Evolutionary conservation across 108 stramenopile species (phyloP).

Genomic region (Epipyxis sp.): DNA sequence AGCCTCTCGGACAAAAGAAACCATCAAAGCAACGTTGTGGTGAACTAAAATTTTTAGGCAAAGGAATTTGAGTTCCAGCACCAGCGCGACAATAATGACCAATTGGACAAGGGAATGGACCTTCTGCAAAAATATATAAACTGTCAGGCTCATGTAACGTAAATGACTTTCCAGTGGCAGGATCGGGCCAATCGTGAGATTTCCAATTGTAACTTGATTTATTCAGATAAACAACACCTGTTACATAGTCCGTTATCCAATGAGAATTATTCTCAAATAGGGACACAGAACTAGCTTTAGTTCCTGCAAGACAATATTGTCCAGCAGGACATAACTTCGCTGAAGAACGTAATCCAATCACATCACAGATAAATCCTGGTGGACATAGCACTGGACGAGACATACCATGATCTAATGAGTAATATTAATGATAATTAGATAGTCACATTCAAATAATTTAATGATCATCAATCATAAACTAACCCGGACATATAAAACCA

Average conservation of each 20-base stretch:
- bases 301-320: constrained; percentile 61
- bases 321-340: constrained; percentile 61
- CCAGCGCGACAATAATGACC: constrained; percentile 68
- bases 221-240: constrained; percentile 31
- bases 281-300: constrained; percentile 44
- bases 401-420: constrained; percentile 62
- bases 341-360: constrained; percentile 53
- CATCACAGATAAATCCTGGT: constrained; percentile 66
- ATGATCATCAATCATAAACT: too few relatives aligned
- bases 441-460: too few relatives aligned
- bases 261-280: background rate
- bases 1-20: constrained; percentile 75
- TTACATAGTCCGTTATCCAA: constrained; percentile 14
- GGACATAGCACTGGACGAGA: constrained; percentile 60
- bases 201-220: background rate
- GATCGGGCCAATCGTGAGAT: background rate
- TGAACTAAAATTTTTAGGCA: constrained; percentile 64
- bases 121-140: constrained; percentile 49
- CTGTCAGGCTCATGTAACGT: background rate
- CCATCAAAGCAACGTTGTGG: constrained; percentile 77
- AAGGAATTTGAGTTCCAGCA: constrained; percentile 45
- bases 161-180: constrained; percentile 17
- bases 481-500: constrained; percentile 70
- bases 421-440: too few relatives aligned
- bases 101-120: constrained; percentile 68